Base-by-base conservation (phyloP, 164 flowering plant species). In the Nelumbo lutea region DNA sequence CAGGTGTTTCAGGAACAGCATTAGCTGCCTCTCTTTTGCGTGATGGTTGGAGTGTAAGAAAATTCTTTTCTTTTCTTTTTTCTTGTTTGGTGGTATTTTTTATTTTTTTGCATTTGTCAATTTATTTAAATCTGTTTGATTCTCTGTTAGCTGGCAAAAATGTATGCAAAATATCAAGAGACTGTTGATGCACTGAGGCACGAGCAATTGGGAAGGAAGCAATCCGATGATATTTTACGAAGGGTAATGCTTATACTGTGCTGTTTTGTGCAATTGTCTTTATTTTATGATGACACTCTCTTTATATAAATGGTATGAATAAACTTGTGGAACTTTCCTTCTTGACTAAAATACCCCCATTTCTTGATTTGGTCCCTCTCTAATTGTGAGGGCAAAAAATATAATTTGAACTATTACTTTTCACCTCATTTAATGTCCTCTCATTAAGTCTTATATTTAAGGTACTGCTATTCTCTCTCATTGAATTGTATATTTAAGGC, bases 31-130 rank as follows among this genome's bases (percentile, higher is more conserved):
- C 97, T 14, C 98, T 95, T 69, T 79, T 95, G 64, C 92, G 98
- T 46, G 96, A 95, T 78, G 99, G 99, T 9, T 95, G 99, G 99
- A 90, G 96, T 88, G 97, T 93, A 67, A 85, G 98, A 76, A 41
- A 5, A 51, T 63, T 66, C n/a, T 38, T 59, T 43, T 64, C 59
- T 50, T 15, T n/a, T 62, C 50, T 2, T 39, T 38, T 60, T 38
- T 67, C 59, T 27, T 52, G 4, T 6, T 42, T 27, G 1, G 9
- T 50, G 64, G n/a, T 50, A 56, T 63, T 56, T 66, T 15, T 15
- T 52, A 56, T 40, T 68, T 41, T 70, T 9, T 38, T 62, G 14
- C 47, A 27, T 61, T 14, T 64, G 6, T 70, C 5, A 15, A 46
- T 14, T 57, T 46, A 41, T 38, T 14, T 45, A 5, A 1, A 38